A percentile compares a stretch with the other conserved stretches of the same genome.
Conservation (phyloP, 495 filamentous ascomycete species). For the Talaromyces borbonicus region DNA sequence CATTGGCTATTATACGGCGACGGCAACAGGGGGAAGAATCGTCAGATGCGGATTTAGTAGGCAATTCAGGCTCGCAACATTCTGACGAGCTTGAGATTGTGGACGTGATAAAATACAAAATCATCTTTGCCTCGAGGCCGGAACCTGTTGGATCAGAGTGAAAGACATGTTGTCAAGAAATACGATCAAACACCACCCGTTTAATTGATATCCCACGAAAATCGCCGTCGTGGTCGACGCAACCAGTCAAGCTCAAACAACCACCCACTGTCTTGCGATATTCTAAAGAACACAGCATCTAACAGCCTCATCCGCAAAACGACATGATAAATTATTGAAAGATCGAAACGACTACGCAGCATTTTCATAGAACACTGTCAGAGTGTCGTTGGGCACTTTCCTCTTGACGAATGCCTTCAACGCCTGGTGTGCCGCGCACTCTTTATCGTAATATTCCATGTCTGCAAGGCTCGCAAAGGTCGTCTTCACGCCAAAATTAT, state of each 20-base stretch:
- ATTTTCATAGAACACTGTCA: constrained; percentile 42
- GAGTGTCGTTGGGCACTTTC: constrained; percentile 30
- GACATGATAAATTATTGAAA: no score
- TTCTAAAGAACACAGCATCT: no score
- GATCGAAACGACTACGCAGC: not conserved
- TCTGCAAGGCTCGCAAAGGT: constrained; percentile 55
- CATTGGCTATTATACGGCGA: constrained; percentile 66
- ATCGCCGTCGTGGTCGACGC: not conserved
- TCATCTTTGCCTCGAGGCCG: constrained; percentile 77
- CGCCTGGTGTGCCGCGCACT: constrained; percentile 50
- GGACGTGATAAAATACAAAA: constrained; percentile 81
- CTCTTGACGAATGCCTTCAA: constrained; percentile 40
- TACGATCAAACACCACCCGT: not conserved
- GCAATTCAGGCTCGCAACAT: no score
- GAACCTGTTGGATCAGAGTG: constrained; percentile 58
- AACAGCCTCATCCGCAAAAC: not conserved
- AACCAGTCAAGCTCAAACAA: not conserved
- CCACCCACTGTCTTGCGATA: no score
- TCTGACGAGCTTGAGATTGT: constrained; percentile 63
- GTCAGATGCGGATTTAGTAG: constrained; percentile 15
- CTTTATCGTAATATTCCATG: constrained; percentile 59
- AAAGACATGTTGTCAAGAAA: not conserved
- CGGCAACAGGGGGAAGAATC: constrained; percentile 18
- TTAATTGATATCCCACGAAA: not conserved
- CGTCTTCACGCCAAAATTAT: constrained; percentile 47